These are phyloP conservation scores for Lindgomyces ingoldianus DNA, from an alignment of 495 filamentous ascomycete genomes.

Conservation along the genomic window DNA sequence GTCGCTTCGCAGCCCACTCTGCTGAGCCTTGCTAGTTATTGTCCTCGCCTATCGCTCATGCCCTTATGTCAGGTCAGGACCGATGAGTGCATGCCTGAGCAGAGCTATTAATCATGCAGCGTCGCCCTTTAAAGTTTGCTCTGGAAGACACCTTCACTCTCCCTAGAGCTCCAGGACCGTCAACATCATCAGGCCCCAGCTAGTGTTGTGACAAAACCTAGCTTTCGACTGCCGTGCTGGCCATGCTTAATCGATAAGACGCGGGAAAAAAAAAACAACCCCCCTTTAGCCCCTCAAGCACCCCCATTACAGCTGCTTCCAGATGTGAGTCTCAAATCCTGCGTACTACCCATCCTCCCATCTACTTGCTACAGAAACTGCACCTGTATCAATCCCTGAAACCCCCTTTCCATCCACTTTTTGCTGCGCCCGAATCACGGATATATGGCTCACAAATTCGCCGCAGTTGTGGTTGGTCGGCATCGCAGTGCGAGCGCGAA, in stretches of 20 bases:
- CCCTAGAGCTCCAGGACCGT: not conserved
- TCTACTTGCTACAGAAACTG: not conserved
- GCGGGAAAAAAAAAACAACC: conserved; percentile 10
- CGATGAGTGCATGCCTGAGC: not conserved
- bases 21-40: conserved; percentile 24
- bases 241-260: conserved; percentile 35
- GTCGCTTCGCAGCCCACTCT: conserved; percentile 30
- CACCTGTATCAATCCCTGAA: not conserved
- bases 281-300: conserved; percentile 13
- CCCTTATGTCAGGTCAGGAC: conserved; percentile 26
- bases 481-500: conserved; percentile 22
- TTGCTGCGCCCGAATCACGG: not conserved
- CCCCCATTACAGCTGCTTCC: too few relatives aligned
- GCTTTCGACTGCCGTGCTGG: not conserved
- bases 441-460: conserved; percentile 28
- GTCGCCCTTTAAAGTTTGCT: conserved; percentile 13
- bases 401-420: not conserved
- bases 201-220: not conserved
- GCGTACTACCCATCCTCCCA: conserved; percentile 6
- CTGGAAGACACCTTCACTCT: not conserved
- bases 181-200: not conserved
- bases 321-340: conserved; percentile 27
- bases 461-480: conserved; percentile 26
- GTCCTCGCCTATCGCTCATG: conserved; percentile 31
- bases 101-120: conserved; percentile 30